These are phyloP conservation scores for Daldinia decipiens DNA, from an alignment of 495 filamentous ascomycete genomes.

Conservation along the genomic window DNA sequence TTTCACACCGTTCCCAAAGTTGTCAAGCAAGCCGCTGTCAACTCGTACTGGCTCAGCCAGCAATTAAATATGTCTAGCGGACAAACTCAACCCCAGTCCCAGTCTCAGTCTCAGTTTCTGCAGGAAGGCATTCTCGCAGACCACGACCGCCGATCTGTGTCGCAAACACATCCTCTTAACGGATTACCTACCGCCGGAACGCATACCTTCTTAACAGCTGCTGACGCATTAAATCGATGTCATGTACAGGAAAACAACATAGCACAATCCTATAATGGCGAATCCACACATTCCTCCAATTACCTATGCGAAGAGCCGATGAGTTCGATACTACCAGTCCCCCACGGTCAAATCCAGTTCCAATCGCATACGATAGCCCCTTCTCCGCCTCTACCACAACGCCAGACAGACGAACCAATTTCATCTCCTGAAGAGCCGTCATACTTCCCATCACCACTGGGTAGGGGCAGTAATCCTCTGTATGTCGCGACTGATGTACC, in stretches of 20 bases:
- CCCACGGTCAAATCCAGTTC: constrained; percentile 42
- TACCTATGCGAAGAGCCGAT: constrained; percentile 38
- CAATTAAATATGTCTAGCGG: constrained; percentile 38
- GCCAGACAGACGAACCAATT: constrained; percentile 25
- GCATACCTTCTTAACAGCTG: constrained; percentile 34
- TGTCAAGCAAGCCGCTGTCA: constrained; percentile 36
- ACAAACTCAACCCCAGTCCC: constrained; percentile 36
- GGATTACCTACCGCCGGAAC: constrained; percentile 23
- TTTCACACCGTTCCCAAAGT: constrained; percentile 38
- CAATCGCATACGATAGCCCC: constrained; percentile 46
- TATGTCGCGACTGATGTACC: constrained; percentile 52
- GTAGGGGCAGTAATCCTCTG: constrained; percentile 39
- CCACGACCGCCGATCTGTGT: constrained; percentile 30
- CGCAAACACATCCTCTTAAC: constrained; percentile 17
- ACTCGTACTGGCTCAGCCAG: constrained; percentile 22
- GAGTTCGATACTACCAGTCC: constrained; percentile 20
- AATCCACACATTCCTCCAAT: constrained; percentile 28
- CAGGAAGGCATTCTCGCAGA: constrained; percentile 34
- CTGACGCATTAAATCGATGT: constrained; percentile 44
- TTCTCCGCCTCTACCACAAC: constrained; percentile 40
- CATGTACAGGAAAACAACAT: constrained; percentile 33
- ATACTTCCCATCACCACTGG: constrained; percentile 38
- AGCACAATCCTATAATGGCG: constrained; percentile 26
- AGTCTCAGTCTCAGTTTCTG: constrained; percentile 37
- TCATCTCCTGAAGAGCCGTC: constrained; percentile 24